Conservation (phyloP, 179 eudicot genomes). For the Beta macrorhiza region DNA sequence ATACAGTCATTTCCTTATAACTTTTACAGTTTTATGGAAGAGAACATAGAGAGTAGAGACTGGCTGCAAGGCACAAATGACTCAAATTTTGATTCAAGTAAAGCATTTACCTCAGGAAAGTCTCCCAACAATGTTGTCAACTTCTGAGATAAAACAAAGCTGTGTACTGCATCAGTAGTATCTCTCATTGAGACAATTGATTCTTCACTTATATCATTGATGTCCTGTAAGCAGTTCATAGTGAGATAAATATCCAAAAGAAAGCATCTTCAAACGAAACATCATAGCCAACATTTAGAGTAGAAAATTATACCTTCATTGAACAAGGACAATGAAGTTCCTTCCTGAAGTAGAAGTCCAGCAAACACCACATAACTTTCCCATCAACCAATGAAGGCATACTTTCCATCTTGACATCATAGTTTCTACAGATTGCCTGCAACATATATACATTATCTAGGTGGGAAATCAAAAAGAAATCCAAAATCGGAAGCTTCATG, state of each 20-base stretch:
- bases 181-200: constrained; percentile 74
- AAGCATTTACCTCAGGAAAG: constrained; percentile 79
- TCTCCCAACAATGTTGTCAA: constrained; percentile 80
- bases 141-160: constrained; percentile 81
- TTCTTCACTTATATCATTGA: constrained; percentile 37
- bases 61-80: not conserved
- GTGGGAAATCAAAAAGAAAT: not conserved
- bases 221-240: constrained; percentile 43
- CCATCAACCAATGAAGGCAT: constrained; percentile 77
- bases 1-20: not conserved
- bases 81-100: constrained; percentile 11
- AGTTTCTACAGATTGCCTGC: constrained; percentile 79
- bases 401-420: constrained; percentile 57
- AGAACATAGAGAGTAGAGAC: not conserved
- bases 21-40: not conserved
- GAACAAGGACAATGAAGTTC: constrained; percentile 66
- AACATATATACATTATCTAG: constrained; percentile 20
- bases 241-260: constrained; percentile 13
- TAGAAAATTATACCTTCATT: constrained; percentile 41
- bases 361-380: constrained; percentile 96
- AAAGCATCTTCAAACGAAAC: constrained; percentile 3
- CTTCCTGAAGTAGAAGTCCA: constrained; percentile 83
- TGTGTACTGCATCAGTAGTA: constrained; percentile 90
- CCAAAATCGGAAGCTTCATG: not conserved
- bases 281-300: not conserved